Base-by-base conservation (phyloP, 805 yeast species). In the Wickerhamomyces bisporus region DNA sequence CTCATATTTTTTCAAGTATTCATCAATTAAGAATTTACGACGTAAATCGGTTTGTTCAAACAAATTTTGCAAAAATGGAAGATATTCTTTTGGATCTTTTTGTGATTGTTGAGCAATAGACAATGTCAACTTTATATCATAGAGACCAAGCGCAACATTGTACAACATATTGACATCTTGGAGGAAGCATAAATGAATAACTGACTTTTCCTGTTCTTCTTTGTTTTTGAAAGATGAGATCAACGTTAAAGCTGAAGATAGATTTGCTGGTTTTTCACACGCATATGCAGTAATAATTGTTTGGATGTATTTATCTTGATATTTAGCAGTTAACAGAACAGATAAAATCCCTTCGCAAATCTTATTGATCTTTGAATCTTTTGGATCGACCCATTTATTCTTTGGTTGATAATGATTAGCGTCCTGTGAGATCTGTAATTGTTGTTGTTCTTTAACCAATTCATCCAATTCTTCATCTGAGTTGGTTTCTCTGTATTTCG, bases 61-160 rank as follows among this genome's bases (percentile, higher is more conserved):
- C 38, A 93, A 66, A 34, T 79, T 72, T 53, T 87, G 95, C 47
- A 93, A 70, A 60, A 93, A 93, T 36, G 98, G 96, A 36, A 93
- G 65, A 50, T 93, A 93, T 61, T 93, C 99, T 53, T 89, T 87
- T 18, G 99, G 99, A 64, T 93, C 99, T 70, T 83, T 89, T 61
- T 91, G 98, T 0, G 97, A 88, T 54, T 88, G 93, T 58, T 94
- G 98, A 0, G 98, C 98, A 42, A 93, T 80, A 11, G 74, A 70
- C 40, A 93, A 70, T 0, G 98, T 77, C 51, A 91, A 66, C 40
- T 80, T 79, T 30, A 93, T 79, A 56, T 93, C 83, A 53, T 93
- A 93, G 16, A 84, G 65, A 2, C 94, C 83, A 41, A 93, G 70
- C 0, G 97, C 84, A 15, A 81, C 79, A 34, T 79, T 72, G 61